These are phyloP conservation scores for Blastobotrys chiropterorum DNA, from an alignment of 805 yeast species.

Conservation along the genomic window DNA sequence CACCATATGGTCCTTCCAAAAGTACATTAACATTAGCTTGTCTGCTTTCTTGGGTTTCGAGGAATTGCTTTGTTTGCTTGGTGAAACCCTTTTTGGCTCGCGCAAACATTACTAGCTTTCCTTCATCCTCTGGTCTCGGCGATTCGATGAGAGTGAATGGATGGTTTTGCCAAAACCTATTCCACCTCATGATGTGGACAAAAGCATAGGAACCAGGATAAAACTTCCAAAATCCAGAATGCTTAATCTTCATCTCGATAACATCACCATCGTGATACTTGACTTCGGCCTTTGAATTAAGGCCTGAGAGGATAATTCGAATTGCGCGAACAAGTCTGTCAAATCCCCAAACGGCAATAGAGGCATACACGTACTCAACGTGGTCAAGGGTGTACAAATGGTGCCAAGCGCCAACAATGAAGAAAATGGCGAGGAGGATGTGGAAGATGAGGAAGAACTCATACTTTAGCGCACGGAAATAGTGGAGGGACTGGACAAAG, in stretches of 20 bases:
- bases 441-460: slow-evolving; percentile 54
- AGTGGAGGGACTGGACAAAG: slow-evolving; percentile 43
- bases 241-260: slow-evolving; percentile 22
- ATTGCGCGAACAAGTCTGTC: slow-evolving; percentile 55
- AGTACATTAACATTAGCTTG: background rate
- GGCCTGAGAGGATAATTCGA: slow-evolving; percentile 53
- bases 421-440: slow-evolving; percentile 46
- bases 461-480: slow-evolving; percentile 46
- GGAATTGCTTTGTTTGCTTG: slow-evolving; percentile 3
- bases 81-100: slow-evolving; percentile 20
- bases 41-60: background rate
- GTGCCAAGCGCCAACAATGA: slow-evolving; percentile 51
- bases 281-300: slow-evolving; percentile 24
- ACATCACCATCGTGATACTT: slow-evolving; percentile 7
- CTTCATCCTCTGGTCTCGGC: slow-evolving; percentile 12
- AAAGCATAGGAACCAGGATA: slow-evolving; percentile 53
- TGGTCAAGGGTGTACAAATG: slow-evolving; percentile 33
- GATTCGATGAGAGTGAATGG: slow-evolving; percentile 49
- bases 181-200: slow-evolving; percentile 48
- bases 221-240: slow-evolving; percentile 43
- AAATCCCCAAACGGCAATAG: slow-evolving; percentile 61
- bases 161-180: slow-evolving; percentile 63
- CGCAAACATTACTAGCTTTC: slow-evolving; percentile 13
- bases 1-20: slow-evolving; percentile 63
- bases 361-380: slow-evolving; percentile 38